These are phyloP conservation scores for Leccinellum albellum DNA, from an alignment of 768 basidiomycete species.

Conservation along the genomic window DNA sequence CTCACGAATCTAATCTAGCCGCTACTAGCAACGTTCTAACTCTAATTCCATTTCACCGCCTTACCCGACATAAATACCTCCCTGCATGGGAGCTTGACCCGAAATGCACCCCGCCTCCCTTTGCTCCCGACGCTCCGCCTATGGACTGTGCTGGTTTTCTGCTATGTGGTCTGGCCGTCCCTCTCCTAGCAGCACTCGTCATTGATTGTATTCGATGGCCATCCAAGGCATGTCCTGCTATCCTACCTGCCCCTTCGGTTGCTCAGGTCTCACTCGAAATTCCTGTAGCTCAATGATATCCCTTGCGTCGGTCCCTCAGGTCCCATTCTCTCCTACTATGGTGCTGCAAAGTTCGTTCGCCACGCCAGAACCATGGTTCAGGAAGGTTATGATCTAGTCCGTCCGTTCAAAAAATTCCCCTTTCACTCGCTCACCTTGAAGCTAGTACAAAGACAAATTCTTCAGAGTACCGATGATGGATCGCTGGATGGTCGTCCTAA, in stretches of 20 bases:
- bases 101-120: slow-evolving; percentile 29
- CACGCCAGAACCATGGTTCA: slow-evolving; percentile 33
- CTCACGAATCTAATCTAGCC: slow-evolving; percentile 30
- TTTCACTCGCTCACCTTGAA: slow-evolving; percentile 14
- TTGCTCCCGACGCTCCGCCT: slow-evolving; percentile 19
- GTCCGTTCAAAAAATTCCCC: slow-evolving; percentile 1
- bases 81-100: slow-evolving; percentile 16
- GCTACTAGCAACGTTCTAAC: slow-evolving; percentile 22
- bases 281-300: slow-evolving; percentile 27
- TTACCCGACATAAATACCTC: slow-evolving; percentile 32
- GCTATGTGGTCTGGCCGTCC: slow-evolving; percentile 17
- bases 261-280: background rate
- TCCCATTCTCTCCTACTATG: slow-evolving; percentile 32
- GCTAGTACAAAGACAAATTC: slow-evolving; percentile 29
- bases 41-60: slow-evolving; percentile 28
- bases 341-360: slow-evolving; percentile 28
- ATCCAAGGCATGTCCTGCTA: slow-evolving; percentile 22
- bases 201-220: slow-evolving; percentile 21
- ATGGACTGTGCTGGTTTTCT: slow-evolving; percentile 25
- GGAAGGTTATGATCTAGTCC: slow-evolving; percentile 35
- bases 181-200: slow-evolving; percentile 9
- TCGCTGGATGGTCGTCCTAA: slow-evolving; percentile 45
- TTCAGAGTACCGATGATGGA: slow-evolving; percentile 45
- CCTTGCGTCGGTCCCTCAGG: slow-evolving; percentile 36
- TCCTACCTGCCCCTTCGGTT: background rate